A percentile compares a stretch with the other conserved stretches of the same genome.
phyloP scores from a whole-genome alignment of 1,284 basidiomycete genomes.

The Trichosporon inkin region DNA sequence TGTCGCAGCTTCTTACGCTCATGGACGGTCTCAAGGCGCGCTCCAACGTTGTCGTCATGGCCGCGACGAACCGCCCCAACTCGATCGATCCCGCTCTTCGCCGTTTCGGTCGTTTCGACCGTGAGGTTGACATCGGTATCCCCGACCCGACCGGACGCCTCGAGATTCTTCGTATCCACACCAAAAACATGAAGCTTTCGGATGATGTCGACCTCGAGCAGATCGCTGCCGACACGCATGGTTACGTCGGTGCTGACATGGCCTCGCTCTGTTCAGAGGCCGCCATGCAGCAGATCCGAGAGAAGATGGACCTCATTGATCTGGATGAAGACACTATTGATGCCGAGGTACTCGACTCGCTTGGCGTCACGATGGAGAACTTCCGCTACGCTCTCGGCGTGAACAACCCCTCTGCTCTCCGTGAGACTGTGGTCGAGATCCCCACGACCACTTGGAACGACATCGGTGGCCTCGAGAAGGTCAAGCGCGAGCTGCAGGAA shows the following conservation, averaged over 20 bases:
- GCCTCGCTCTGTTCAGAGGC: constrained; percentile 95
- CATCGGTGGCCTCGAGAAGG: constrained; percentile 97
- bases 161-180: constrained; percentile 97
- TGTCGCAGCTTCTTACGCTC: constrained; percentile 93
- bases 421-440: constrained; percentile 94
- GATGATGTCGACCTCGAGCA: constrained; percentile 98
- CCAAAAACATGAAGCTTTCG: constrained; percentile 99
- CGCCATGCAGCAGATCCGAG: constrained; percentile 97
- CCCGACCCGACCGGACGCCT: constrained; percentile 97
- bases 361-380: constrained; percentile 97
- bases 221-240: constrained; percentile 98
- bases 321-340: constrained; percentile 92
- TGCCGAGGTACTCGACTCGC: constrained; percentile 90
- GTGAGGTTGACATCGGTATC: constrained; percentile 98
- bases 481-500: constrained; percentile 98
- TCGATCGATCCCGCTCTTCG: constrained; percentile 97
- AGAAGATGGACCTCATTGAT: constrained; percentile 96
- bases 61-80: constrained; percentile 93
- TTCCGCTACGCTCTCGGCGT: constrained; percentile 93
- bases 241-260: constrained; percentile 97
- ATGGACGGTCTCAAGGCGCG: constrained; percentile 99
- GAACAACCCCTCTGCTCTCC: constrained; percentile 93
- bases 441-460: constrained; percentile 98
- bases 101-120: constrained; percentile 97
- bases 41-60: constrained; percentile 99